Percentiles rank a stretch among this genome's conserved stretches.
Conservation (phyloP, 495 filamentous ascomycete species). For the Amphirosellinia nigrospora region DNA sequence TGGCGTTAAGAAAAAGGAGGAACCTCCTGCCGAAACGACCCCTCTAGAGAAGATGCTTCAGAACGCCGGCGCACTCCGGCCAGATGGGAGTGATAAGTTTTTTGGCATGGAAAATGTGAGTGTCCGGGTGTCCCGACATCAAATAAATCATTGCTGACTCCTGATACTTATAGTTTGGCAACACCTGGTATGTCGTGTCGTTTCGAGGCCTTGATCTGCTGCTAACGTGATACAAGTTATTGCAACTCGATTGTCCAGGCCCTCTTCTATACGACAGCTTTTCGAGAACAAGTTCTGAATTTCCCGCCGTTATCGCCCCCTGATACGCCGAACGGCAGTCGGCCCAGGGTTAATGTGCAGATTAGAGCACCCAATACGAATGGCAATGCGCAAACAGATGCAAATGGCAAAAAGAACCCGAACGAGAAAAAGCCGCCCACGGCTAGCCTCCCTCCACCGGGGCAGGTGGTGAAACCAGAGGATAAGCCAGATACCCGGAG, state of each 20-base stretch:
- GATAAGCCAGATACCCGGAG: conserved; percentile 87
- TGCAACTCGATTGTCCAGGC: conserved; percentile 98
- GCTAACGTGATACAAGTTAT: conserved; percentile 66
- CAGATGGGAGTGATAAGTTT: conserved; percentile 96
- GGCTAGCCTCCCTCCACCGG: conserved; percentile 43
- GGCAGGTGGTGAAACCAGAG: conserved; percentile 52
- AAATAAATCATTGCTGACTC: conserved; percentile 29
- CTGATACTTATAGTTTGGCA: conserved; percentile 75
- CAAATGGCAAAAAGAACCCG: conserved; percentile 52
- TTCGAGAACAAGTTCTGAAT: conserved; percentile 93
- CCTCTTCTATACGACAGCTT: conserved; percentile 92
- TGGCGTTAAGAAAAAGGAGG: conserved; percentile 71
- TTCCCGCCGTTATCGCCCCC: conserved; percentile 70
- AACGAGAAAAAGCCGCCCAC: conserved; percentile 54
- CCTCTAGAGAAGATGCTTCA: conserved; percentile 83
- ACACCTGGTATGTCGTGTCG: conserved; percentile 79
- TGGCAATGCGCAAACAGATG: conserved; percentile 51
- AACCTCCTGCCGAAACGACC: conserved; percentile 68
- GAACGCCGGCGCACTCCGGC: conserved; percentile 77
- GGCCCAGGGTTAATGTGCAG: conserved; percentile 54
- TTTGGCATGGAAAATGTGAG: conserved; percentile 98
- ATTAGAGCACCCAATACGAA: conserved; percentile 54
- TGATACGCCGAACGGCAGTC: conserved; percentile 51
- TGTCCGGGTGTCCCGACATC: conserved; percentile 21
- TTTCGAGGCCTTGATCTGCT: background rate